Base-by-base conservation (phyloP, 345 rosid genomes). In the Aurinia saxatilis region DNA sequence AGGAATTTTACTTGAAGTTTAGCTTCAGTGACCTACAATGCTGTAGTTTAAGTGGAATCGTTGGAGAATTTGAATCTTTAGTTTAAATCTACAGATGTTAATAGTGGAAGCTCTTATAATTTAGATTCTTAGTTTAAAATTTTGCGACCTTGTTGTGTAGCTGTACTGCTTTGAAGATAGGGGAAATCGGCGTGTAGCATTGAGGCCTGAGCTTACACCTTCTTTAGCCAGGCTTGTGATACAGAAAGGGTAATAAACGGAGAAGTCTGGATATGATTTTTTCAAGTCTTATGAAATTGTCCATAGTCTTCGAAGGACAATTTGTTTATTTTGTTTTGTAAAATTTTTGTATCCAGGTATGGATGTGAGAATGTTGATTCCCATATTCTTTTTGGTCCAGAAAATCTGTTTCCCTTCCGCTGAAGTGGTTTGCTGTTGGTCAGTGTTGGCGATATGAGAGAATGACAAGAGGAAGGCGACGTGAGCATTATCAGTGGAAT, bases 401-500 rank as follows among this genome's bases (percentile, higher is more conserved):
- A 84, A 89, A 87, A 84, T 93, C 97, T 0, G 79, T 77, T 59
- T 68, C 99, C 59, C 82, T 93, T 38, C 99, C 98, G 0, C 68
- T 92, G 80, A 92, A 92, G 78, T 92, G 98, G 97, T 89, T 87
- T 81, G 86, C 98, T 8, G 56, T 89, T 49, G 98, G 98, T 17
- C 97, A 92, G 72, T 89, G 97, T 77, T 92, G 98, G 98, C 76
- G 98, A 12, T 92, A 92, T 64, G 98, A 89, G 71, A 84, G 98
- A 66, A 92, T 92, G 98, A 92, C 97, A 2, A 82, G 97, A 74
- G 99, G 97, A 30, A 79, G 96, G 51, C 90, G 95, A 14, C 95
- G 97, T 17, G 96, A 92, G 76, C 99, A 92, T 79, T 92, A 92
- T 66, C 99, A 92, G 56, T 85, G 99, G 99, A 89, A 92, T 73